Percentiles rank a stretch among this genome's conserved stretches.
phyloP scores from a whole-genome alignment of 2,329 filamentous ascomycete species.

The Fusarium chaquense region DNA sequence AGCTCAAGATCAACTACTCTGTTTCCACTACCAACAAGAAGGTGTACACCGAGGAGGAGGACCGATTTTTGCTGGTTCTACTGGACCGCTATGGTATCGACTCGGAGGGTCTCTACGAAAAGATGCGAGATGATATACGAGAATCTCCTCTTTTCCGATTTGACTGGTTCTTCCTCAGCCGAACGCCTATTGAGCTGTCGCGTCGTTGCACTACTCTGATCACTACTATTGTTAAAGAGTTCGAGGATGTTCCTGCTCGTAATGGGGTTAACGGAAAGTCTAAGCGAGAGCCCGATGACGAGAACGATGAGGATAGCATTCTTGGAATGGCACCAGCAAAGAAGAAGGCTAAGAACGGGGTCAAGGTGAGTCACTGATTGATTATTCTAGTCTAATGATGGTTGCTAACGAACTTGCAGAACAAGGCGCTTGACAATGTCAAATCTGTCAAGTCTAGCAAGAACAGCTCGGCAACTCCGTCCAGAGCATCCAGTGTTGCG shows the following conservation, averaged over 20 bases:
- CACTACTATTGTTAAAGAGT: conserved; percentile 94
- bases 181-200: conserved; percentile 92
- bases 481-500: conserved; percentile 87
- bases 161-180: conserved; percentile 98
- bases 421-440: conserved; percentile 91
- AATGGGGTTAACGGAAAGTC: conserved; percentile 75
- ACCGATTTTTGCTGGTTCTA: conserved; percentile 93
- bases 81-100: conserved; percentile 94
- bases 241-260: conserved; percentile 75
- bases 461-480: conserved; percentile 79
- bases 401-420: conserved; percentile 65
- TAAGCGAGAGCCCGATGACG: conserved; percentile 82
- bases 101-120: conserved; percentile 88
- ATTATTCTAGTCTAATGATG: background rate
- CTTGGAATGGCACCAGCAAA: conserved; percentile 86
- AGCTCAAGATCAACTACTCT: conserved; percentile 98
- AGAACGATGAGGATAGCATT: conserved; percentile 85
- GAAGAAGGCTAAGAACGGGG: conserved; percentile 92
- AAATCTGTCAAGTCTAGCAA: conserved; percentile 88
- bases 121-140: conserved; percentile 96
- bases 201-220: conserved; percentile 93
- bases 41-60: conserved; percentile 98
- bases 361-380: conserved; percentile 73
- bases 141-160: conserved; percentile 96
- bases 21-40: conserved; percentile 99